Evolutionary conservation across 108 stramenopile species (phyloP).

Genomic region (Stephanodiscus minutulus): DNA sequence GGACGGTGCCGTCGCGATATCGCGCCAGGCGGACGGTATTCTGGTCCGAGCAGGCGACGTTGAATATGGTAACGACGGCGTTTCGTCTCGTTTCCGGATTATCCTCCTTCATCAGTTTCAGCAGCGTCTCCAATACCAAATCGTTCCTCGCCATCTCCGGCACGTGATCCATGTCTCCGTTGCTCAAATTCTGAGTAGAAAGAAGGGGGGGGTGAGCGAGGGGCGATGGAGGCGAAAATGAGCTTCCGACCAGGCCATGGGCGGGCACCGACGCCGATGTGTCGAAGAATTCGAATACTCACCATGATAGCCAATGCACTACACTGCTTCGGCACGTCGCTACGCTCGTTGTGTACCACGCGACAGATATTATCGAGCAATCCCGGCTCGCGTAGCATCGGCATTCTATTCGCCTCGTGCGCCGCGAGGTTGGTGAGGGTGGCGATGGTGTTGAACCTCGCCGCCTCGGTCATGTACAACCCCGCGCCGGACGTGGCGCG

Average conservation of each 20-base stretch:
- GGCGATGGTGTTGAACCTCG: constrained; percentile 57
- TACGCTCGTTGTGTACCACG: constrained; percentile 52
- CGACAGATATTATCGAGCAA: constrained; percentile 55
- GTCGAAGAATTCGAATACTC: background rate
- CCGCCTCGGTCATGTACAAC: constrained; percentile 61
- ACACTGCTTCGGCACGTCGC: constrained; percentile 60
- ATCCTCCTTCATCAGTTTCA: constrained; percentile 54
- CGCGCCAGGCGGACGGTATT: constrained; percentile 47
- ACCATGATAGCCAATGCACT: constrained; percentile 57
- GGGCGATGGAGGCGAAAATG: background rate
- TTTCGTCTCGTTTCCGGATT: constrained; percentile 54
- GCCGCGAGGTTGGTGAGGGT: constrained; percentile 59
- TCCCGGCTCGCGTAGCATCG: constrained; percentile 38
- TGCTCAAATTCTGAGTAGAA: constrained; percentile 40
- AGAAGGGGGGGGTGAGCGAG: background rate
- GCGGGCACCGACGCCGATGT: background rate
- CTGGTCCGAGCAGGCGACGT: constrained; percentile 58
- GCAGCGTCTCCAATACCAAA: constrained; percentile 50
- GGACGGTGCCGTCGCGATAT: constrained; percentile 16
- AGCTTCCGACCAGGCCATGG: background rate
- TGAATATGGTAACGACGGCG: constrained; percentile 56
- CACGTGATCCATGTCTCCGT: constrained; percentile 57
- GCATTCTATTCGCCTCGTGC: constrained; percentile 53
- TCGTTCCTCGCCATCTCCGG: constrained; percentile 61
- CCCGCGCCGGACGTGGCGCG: constrained; percentile 47